A percentile compares a stretch with the other conserved stretches of the same genome.
phyloP scores from a whole-genome alignment of 345 rosid genomes.

The Erysimum cheiranthoides region DNA sequence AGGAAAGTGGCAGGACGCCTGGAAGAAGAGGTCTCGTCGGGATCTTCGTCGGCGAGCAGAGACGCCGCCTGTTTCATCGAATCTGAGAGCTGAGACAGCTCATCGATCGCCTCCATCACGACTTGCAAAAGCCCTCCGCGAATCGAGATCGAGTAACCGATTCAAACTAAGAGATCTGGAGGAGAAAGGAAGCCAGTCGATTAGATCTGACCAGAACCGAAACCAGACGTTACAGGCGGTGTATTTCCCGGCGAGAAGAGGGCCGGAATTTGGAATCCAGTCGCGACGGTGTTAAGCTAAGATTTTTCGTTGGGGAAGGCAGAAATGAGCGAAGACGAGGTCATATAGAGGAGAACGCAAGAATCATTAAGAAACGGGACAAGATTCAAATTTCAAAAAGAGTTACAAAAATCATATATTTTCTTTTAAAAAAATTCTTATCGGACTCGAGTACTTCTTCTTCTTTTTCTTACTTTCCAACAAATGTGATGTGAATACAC shows the following conservation, averaged over 20 bases:
- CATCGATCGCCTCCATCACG: constrained; percentile 96
- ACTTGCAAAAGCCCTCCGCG: constrained; percentile 24
- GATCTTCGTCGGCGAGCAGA: constrained; percentile 92
- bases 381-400: constrained; percentile 44
- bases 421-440: not conserved
- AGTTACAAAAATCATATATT: constrained; percentile 13
- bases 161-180: constrained; percentile 44
- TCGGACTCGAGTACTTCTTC: constrained; percentile 40
- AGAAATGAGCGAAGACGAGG: constrained; percentile 31
- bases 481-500: not conserved
- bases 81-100: constrained; percentile 84
- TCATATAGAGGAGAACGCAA: constrained; percentile 32
- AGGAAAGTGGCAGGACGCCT: constrained; percentile 77
- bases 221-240: constrained; percentile 7
- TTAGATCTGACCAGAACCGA: constrained; percentile 38
- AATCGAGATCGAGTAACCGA: constrained; percentile 34
- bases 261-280: constrained; percentile 36
- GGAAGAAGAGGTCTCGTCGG: constrained; percentile 68
- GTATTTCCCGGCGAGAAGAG: constrained; percentile 15
- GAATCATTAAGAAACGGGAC: constrained; percentile 28
- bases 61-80: constrained; percentile 86
- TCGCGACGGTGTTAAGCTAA: constrained; percentile 24
- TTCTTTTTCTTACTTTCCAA: constrained; percentile 13
- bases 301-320: constrained; percentile 20
- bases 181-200: constrained; percentile 22